Conservation (phyloP, 2,329 filamentous ascomycete genomes). For the Botrytis sinoallii region DNA sequence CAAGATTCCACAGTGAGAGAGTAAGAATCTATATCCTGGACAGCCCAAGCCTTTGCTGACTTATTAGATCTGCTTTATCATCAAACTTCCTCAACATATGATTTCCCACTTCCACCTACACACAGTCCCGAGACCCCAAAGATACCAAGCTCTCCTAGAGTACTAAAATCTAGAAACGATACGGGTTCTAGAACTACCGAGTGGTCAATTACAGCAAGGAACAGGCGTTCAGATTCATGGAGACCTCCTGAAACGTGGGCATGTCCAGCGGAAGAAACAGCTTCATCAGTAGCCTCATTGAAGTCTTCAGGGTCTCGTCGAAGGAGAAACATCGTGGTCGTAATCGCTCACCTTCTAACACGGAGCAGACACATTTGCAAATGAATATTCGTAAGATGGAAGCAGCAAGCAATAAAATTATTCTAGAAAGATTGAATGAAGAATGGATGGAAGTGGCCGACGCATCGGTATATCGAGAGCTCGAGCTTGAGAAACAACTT, state of each 20-base stretch:
- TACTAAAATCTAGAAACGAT: conserved; percentile 6
- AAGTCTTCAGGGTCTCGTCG: conserved; percentile 12
- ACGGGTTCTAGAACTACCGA: conserved; percentile 19
- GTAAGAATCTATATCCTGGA: conserved; percentile 14
- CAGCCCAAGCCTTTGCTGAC: conserved; percentile 7
- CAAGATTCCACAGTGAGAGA: conserved; percentile 23
- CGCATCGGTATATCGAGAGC: conserved; percentile 48
- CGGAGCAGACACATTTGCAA: conserved; percentile 44
- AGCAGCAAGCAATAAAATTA: conserved; percentile 48
- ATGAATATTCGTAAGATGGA: conserved; percentile 55
- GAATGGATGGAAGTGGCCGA: conserved; percentile 47
- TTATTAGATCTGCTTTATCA: conserved; percentile 15
- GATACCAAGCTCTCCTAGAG: conserved; percentile 3
- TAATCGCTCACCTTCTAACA: conserved; percentile 16
- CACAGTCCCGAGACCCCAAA: neutral
- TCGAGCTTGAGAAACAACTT: conserved; percentile 55
- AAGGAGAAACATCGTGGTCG: conserved; percentile 5
- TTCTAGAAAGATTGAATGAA: conserved; percentile 55
- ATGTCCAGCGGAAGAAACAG: conserved; percentile 14
- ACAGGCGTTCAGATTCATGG: conserved; percentile 25
- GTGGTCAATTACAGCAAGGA: conserved; percentile 19
- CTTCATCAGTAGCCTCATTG: conserved; percentile 13
- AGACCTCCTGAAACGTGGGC: conserved; percentile 31
- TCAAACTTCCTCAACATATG: conserved; percentile 25
- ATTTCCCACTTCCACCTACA: conserved; percentile 28